Base-by-base conservation (phyloP, 177 flowering plant species). In the Telopea speciosissima region DNA sequence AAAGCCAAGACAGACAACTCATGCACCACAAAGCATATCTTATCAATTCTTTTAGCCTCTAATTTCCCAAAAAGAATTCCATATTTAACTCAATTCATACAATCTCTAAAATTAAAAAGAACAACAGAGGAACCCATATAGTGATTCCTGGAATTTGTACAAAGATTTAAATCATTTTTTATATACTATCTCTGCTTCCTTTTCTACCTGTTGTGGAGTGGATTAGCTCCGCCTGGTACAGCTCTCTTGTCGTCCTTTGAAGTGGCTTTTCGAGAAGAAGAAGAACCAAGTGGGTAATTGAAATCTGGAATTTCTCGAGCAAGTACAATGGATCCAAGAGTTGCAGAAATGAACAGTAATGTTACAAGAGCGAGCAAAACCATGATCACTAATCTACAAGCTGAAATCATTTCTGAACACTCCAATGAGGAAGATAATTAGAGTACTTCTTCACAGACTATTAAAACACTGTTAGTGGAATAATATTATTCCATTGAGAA, bases 211-310 rank as follows among this genome's bases (percentile, higher is more conserved):
- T 81, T 81, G 44, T 81, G 83, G 58, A 81, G 81, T 36, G 79
- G 83, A 76, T 81, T 81, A 25, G 83, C 70, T 69, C 83, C 83
- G 44, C 75, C 60, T 56, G 83, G 83, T 7, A 77, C 73, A 22
- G 70, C 75, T 75, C 83, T 80, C 75, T 80, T 75, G 62, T 80
- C 79, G n/a, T 80, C 83, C 52, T 33, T 3, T 28, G 70, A 24
- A 17, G 68, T 64, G 65, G 12, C 49, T 60, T 65, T 63, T 22
- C 40, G 65, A 22, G 76, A 31, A 62, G 54, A 45, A 45, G 54
- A 45, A 45, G 54, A 45, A 45, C 23, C 54, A 62, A 61, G 54
- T 61, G 16, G 4, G 33, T 44, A 33, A 8, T 25, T 65, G 56
- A 62, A 14, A 63, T 73, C 52, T 1, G 56, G 26, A 64, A 72